Base-by-base conservation (phyloP, 1,139 yeast species). In the Hemisphaericaspora subhashii region DNA sequence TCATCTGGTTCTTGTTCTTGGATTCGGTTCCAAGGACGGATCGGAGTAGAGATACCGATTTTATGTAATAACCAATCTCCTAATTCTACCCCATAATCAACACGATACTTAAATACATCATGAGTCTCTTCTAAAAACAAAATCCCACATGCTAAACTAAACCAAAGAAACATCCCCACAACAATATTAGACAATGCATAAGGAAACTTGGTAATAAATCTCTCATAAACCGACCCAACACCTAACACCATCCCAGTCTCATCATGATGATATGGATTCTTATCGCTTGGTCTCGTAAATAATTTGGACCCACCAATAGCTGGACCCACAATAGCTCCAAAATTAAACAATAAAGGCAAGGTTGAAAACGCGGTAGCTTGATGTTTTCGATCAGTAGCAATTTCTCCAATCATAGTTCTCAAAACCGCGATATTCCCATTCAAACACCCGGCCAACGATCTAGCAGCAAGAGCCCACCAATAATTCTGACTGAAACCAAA, bases 111-210 rank as follows among this genome's bases (percentile, higher is more conserved):
- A 38, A 58, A 58, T 23, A 57, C 56, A 16, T 66, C 72, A 50
- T 78, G 83, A 3, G 85, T 77, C 53, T 81, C 87, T 52, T 81
- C 83, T 30, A 81, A 56, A 50, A 80, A 79, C 36, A 81, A 63
- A 37, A 76, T 57, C 6, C 72, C 79, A 29, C 66, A 49, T 3
- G 65, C 16, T n/a, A 67, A 45, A 15, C 79, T 70, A 24, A 62
- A 35, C 57, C 60, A 53, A 23, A 80, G 59, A 37, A 75, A 60
- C 3, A 50, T 5, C 3, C 79, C 70, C n/a, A 80, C 79, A 3
- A 74, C 77, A 10, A 81, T 52, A 52, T 81, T 81, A 3, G 85
- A 80, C 43, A 80, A 58, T 2, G 83, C 78, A 51, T 78, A 81
- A 0, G 86, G 86, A 51, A 68, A 67, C 30, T 40, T 44, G 13